Evolutionary conservation across 352 stramenopile species (phyloP).

Genomic region (Phytophthora tentaculata): DNA sequence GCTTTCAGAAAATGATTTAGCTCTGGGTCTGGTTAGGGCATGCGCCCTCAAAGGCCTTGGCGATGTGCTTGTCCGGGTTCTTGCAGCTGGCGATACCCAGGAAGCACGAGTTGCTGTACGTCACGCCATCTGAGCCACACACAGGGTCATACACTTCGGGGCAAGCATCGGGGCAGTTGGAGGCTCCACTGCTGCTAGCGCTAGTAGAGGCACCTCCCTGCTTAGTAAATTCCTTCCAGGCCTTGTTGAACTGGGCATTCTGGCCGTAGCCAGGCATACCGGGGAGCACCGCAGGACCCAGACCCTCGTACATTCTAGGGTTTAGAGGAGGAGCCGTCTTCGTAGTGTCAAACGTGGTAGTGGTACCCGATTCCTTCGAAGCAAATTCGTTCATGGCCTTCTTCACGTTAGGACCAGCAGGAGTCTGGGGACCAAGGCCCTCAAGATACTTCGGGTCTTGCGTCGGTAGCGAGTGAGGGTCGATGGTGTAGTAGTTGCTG

Average conservation of each 20-base stretch:
- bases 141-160: slow-evolving; percentile 38
- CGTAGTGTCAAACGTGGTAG: slow-evolving; percentile 1
- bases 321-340: not conserved
- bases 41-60: slow-evolving; percentile 16
- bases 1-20: slow-evolving; percentile 1
- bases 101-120: slow-evolving; percentile 44
- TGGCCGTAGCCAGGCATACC: slow-evolving; percentile 27
- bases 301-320: slow-evolving; percentile 7
- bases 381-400: not conserved
- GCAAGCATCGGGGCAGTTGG: slow-evolving; percentile 35
- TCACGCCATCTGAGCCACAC: slow-evolving; percentile 40
- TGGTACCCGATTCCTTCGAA: not conserved
- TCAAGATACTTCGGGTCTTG: not conserved
- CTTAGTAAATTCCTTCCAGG: slow-evolving; percentile 15
- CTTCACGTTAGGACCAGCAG: not conserved
- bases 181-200: slow-evolving; percentile 1
- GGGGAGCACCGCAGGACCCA: slow-evolving; percentile 16
- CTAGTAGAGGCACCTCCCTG: not conserved
- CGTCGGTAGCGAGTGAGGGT: not conserved
- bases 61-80: slow-evolving; percentile 36
- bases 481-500: not conserved
- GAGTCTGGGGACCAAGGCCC: slow-evolving; percentile 2
- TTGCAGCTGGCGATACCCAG: slow-evolving; percentile 42
- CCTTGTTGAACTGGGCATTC: slow-evolving; percentile 25
- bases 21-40: slow-evolving; percentile 23